These are phyloP conservation scores for Mycena albidolilacea DNA, from an alignment of 768 basidiomycete species.

Conservation along the genomic window DNA sequence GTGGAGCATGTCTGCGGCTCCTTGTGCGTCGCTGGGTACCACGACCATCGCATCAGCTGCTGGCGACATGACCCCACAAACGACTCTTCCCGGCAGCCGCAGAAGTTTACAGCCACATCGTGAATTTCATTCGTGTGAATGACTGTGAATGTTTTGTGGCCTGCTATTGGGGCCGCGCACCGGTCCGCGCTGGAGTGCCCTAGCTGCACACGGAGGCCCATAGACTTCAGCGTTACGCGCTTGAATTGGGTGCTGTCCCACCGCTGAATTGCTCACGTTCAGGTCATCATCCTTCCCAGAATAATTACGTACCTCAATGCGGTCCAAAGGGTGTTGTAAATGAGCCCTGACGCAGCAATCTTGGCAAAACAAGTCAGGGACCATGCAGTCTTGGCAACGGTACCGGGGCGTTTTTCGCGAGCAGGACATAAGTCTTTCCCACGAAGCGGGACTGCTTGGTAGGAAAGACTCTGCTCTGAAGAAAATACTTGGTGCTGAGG, in stretches of 20 bases:
- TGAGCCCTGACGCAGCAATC: slow-evolving; percentile 5
- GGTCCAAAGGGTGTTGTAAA: background rate
- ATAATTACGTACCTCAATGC: background rate
- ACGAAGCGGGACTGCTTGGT: no score
- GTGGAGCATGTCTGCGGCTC: background rate
- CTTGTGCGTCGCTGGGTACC: slow-evolving; percentile 1
- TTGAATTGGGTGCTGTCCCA: background rate
- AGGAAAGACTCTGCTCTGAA: no score
- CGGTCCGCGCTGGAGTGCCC: background rate
- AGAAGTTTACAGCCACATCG: no score
- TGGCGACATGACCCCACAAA: background rate
- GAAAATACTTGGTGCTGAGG: no score
- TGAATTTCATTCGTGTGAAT: no score
- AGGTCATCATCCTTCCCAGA: background rate
- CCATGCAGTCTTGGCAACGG: slow-evolving; percentile 5
- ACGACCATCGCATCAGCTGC: background rate
- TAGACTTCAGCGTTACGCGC: background rate
- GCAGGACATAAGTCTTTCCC: no score
- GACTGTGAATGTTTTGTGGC: background rate
- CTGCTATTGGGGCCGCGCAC: background rate
- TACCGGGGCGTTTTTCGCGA: background rate
- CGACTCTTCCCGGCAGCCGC: no score
- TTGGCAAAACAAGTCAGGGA: background rate
- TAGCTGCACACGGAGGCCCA: background rate
- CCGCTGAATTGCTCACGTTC: background rate